A percentile compares a stretch with the other conserved stretches of the same genome.
These are phyloP conservation scores for Eremothecium cymbalariae DNA, from an alignment of 1,139 yeast species.

Conservation along the genomic window DNA sequence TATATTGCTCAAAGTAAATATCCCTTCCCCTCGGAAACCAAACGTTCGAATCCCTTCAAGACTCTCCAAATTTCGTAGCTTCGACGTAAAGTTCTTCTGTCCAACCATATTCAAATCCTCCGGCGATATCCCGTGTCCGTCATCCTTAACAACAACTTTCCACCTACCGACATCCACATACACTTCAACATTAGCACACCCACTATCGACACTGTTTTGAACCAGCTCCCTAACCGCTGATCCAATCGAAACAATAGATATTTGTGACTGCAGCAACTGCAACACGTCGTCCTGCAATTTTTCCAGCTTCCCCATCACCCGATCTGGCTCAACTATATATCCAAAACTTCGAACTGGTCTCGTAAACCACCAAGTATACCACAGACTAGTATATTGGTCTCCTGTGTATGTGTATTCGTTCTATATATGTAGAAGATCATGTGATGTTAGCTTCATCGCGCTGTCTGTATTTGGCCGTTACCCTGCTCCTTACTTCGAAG, in stretches of 20 bases:
- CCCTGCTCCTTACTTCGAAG: no score
- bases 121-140: slow-evolving; percentile 48
- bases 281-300: slow-evolving; percentile 17
- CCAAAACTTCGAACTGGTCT: no score
- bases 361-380: no score
- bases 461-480: no score
- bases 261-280: slow-evolving; percentile 25
- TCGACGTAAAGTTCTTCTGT: slow-evolving; percentile 41
- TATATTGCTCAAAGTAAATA: slow-evolving; percentile 35
- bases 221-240: slow-evolving; percentile 39
- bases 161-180: slow-evolving; percentile 35
- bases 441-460: no score
- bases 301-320: slow-evolving; percentile 12
- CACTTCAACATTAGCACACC: slow-evolving; percentile 38
- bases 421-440: no score
- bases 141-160: slow-evolving; percentile 41
- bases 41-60: slow-evolving; percentile 25
- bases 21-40: slow-evolving; percentile 43
- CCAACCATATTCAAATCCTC: slow-evolving; percentile 43
- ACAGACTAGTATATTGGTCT: no score
- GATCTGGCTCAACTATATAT: no score
- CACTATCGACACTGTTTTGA: slow-evolving; percentile 49
- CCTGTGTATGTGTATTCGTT: no score
- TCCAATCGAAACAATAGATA: slow-evolving; percentile 21
- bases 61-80: slow-evolving; percentile 31